These are phyloP conservation scores for Hypholoma fasciculare DNA, from an alignment of 768 basidiomycete genomes.

Conservation along the genomic window DNA sequence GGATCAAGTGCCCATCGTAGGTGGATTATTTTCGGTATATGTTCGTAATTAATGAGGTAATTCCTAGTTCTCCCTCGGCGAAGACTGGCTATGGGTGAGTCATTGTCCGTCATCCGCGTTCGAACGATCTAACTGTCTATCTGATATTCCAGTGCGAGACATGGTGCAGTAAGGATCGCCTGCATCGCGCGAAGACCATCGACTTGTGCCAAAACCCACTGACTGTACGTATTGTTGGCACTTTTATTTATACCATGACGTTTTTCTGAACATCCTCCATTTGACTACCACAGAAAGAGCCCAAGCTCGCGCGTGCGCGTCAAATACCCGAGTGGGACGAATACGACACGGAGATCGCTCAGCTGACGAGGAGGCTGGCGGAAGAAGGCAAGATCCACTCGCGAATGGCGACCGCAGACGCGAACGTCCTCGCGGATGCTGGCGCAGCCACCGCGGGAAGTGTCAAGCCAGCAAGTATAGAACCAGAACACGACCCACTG, in stretches of 20 bases:
- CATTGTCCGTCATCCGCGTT: neutral
- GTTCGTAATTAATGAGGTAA: neutral
- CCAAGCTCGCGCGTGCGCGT: constrained; percentile 89
- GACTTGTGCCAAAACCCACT: constrained; percentile 97
- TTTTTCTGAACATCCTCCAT: neutral
- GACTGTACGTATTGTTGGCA: constrained; percentile 57
- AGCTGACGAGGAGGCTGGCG: constrained; percentile 72
- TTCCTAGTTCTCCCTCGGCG: constrained; percentile 75
- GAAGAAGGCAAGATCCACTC: constrained; percentile 70
- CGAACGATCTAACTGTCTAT: neutral
- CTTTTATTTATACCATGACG: neutral
- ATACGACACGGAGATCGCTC: constrained; percentile 89
- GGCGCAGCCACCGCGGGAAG: neutral
- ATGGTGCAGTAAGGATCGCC: constrained; percentile 92
- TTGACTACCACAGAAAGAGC: constrained; percentile 75
- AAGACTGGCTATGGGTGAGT: constrained; percentile 95
- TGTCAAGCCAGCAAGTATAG: neutral
- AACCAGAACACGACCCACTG: neutral
- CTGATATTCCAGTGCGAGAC: constrained; percentile 79
- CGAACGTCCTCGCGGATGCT: constrained; percentile 63
- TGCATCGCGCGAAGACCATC: constrained; percentile 84
- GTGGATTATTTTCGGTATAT: constrained; percentile 25
- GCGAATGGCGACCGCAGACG: constrained; percentile 65
- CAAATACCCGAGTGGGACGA: constrained; percentile 98
- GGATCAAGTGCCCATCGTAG: constrained; percentile 86